A percentile compares a stretch with the other conserved stretches of the same genome.
phyloP scores from a whole-genome alignment of 176 grass and related monocot species.

The Stipa capillata region DNA sequence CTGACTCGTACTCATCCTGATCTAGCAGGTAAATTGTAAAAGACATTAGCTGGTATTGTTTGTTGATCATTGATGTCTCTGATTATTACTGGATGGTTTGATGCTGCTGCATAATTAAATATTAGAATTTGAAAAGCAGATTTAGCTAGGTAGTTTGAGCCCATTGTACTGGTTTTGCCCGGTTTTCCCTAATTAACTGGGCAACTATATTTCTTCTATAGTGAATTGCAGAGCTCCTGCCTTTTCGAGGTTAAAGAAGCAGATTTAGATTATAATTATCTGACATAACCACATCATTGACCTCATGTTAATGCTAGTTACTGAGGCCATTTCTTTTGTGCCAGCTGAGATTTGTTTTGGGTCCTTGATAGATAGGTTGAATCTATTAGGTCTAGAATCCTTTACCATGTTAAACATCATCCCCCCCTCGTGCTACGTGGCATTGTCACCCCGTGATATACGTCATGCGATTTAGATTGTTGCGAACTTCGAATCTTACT shows the following conservation, averaged over 20 bases:
- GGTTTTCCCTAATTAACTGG: too few species aligned
- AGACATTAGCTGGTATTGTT: neutral
- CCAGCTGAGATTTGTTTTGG: neutral
- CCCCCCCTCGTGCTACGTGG: neutral
- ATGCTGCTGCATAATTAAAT: neutral
- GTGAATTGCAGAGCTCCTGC: too few species aligned
- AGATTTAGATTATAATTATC: neutral
- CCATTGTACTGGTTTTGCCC: too few species aligned
- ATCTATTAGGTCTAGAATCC: neutral
- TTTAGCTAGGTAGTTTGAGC: too few species aligned
- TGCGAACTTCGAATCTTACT: neutral
- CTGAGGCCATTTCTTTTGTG: neutral
- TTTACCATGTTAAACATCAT: neutral
- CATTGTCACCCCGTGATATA: neutral
- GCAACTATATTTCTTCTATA: too few species aligned
- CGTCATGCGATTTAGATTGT: neutral
- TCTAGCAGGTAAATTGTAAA: constrained; percentile 55
- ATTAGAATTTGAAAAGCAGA: neutral
- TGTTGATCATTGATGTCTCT: neutral
- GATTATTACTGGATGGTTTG: neutral
- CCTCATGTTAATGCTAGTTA: neutral
- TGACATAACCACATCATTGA: neutral
- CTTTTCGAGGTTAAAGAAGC: too few species aligned
- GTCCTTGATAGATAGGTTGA: neutral
- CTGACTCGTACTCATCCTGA: constrained; percentile 75